These are phyloP conservation scores for Sporormia fimetaria DNA, from an alignment of 495 filamentous ascomycete species.

Conservation along the genomic window DNA sequence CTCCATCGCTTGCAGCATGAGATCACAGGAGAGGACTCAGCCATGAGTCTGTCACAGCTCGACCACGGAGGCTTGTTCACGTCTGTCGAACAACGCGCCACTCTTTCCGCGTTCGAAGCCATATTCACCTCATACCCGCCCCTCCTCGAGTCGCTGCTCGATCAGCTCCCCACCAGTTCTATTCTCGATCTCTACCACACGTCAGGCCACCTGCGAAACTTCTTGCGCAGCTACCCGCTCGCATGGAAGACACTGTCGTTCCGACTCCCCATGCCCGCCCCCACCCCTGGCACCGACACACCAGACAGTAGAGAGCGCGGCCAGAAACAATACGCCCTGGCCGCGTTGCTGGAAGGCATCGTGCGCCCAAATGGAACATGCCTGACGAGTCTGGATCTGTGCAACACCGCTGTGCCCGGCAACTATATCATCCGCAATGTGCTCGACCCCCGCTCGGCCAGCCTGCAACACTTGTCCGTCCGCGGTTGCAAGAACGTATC, in stretches of 20 bases:
- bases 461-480: slow-evolving; percentile 48
- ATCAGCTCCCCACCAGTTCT: slow-evolving; percentile 45
- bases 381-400: slow-evolving; percentile 46
- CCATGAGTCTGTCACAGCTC: slow-evolving; percentile 1
- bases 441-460: slow-evolving; percentile 41
- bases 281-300: slow-evolving; percentile 26
- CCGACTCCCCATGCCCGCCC: slow-evolving; percentile 38
- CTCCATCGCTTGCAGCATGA: slow-evolving; percentile 9
- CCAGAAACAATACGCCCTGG: slow-evolving; percentile 46
- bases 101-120: slow-evolving; percentile 36
- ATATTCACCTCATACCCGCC: slow-evolving; percentile 45
- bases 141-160: slow-evolving; percentile 46
- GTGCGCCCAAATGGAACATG: slow-evolving; percentile 45
- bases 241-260: slow-evolving; percentile 54
- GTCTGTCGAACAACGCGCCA: not conserved
- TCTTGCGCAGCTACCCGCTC: slow-evolving; percentile 46
- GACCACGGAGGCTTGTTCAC: slow-evolving; percentile 4
- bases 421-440: slow-evolving; percentile 44
- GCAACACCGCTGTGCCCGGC: slow-evolving; percentile 51
- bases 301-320: slow-evolving; percentile 36
- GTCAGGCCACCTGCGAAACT: slow-evolving; percentile 42
- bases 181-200: slow-evolving; percentile 49
- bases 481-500: slow-evolving; percentile 56
- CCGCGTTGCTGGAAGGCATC: slow-evolving; percentile 46
- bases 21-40: slow-evolving; percentile 3